Percentiles rank a stretch among this genome's conserved stretches.
These are phyloP conservation scores for Pythium aphanidermatum DNA, from an alignment of 352 stramenopile genomes.

Conservation along the genomic window DNA sequence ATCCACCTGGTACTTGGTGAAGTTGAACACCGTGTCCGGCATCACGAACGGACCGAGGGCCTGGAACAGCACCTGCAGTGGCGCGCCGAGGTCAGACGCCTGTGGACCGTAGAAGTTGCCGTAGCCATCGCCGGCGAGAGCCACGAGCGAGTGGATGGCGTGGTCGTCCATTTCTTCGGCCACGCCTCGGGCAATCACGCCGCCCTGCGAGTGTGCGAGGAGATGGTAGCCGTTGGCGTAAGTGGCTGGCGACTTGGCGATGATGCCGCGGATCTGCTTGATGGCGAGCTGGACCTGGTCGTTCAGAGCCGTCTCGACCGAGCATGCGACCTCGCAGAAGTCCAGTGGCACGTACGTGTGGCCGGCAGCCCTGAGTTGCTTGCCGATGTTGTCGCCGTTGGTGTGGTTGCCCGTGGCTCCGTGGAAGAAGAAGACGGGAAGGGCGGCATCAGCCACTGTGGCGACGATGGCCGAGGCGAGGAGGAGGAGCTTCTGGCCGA, in stretches of 20 bases:
- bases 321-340: constrained; percentile 30
- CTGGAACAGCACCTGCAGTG: constrained; percentile 21
- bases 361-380: constrained; percentile 24
- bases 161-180: constrained; percentile 51
- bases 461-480: no score
- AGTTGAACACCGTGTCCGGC: constrained; percentile 22
- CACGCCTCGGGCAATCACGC: constrained; percentile 26
- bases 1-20: constrained; percentile 16
- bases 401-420: constrained; percentile 25
- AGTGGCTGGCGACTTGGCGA: constrained; percentile 11
- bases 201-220: constrained; percentile 36
- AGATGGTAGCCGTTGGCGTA: constrained; percentile 40
- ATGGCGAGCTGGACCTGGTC: constrained; percentile 33
- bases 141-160: constrained; percentile 30
- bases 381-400: constrained; percentile 21
- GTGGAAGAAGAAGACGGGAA: constrained; percentile 49
- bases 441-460: no score
- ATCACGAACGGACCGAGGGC: constrained; percentile 18
- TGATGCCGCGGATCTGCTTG: constrained; percentile 27
- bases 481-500: no score
- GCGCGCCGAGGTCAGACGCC: constrained; percentile 16
- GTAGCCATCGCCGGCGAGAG: constrained; percentile 35
- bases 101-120: constrained; percentile 42
- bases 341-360: constrained; percentile 27
- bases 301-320: constrained; percentile 18